phyloP scores from a whole-genome alignment of 129 eudicot genomes.

The Artemisia argyi region DNA sequence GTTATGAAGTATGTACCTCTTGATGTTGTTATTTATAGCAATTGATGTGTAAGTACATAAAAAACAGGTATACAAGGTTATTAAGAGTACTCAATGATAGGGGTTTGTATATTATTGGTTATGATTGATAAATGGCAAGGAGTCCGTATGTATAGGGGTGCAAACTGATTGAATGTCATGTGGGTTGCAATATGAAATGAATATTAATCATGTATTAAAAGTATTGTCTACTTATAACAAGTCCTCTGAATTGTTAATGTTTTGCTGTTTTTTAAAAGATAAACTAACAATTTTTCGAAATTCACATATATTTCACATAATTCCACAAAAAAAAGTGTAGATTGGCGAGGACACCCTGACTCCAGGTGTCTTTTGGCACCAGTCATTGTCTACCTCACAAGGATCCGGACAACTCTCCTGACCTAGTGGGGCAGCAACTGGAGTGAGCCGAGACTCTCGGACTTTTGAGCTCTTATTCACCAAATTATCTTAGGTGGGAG shows the following conservation, averaged over 20 bases:
- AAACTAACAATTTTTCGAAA: no score
- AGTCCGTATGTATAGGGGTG: constrained; percentile 1
- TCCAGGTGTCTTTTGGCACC: no score
- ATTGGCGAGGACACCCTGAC: no score
- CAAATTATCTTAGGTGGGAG: no score
- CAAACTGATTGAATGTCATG: constrained; percentile 5
- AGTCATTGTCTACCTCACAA: no score
- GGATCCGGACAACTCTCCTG: no score
- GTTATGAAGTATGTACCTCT: background rate
- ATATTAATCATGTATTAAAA: background rate
- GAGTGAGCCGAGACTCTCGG: no score
- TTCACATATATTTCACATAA: no score
- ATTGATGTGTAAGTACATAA: background rate
- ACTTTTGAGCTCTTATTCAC: no score
- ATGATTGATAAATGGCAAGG: constrained; percentile 9
- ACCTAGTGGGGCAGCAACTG: no score
- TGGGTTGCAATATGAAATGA: constrained; percentile 11
- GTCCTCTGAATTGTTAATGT: background rate
- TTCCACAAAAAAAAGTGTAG: no score
- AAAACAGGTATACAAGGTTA: background rate
- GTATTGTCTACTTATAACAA: background rate
- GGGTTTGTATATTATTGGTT: constrained; percentile 1
- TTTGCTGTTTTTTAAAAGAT: background rate
- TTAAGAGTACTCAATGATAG: background rate
- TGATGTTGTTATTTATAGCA: constrained; percentile 20